These are phyloP conservation scores for Arbutus unedo DNA, from an alignment of 148 eudicot genomes.

Conservation along the genomic window DNA sequence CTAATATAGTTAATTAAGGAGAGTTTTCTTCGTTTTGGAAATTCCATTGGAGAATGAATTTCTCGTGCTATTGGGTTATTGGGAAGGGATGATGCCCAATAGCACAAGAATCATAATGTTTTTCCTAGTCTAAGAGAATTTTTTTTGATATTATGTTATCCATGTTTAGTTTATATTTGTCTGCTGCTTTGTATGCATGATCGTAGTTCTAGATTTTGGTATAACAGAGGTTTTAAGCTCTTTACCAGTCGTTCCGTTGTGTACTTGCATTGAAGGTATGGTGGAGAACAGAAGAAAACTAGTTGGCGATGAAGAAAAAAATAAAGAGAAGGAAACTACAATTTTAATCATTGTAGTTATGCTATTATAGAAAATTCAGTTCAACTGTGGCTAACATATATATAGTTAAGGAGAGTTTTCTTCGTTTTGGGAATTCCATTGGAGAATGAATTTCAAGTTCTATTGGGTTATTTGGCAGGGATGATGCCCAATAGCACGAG, in stretches of 20 bases:
- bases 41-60: background rate
- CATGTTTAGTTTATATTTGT: too few relatives aligned
- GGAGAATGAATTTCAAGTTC: background rate
- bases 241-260: too few relatives aligned
- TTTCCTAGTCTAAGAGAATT: too few relatives aligned
- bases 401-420: background rate
- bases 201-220: too few relatives aligned
- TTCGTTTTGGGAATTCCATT: background rate
- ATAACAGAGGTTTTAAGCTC: too few relatives aligned
- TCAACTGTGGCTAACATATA: background rate
- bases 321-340: background rate
- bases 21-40: background rate
- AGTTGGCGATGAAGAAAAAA: too few relatives aligned
- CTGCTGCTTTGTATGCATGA: too few relatives aligned
- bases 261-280: too few relatives aligned
- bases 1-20: background rate
- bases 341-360: background rate
- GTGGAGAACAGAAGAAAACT: too few relatives aligned
- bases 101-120: too few relatives aligned
- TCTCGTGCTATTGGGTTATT: background rate
- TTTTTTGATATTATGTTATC: too few relatives aligned
- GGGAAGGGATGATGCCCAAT: background rate
- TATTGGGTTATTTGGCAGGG: background rate
- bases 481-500: slow-evolving; percentile 27
- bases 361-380: background rate